A percentile compares a stretch with the other conserved stretches of the same genome.
Evolutionary conservation across 2,329 filamentous ascomycete genomes (phyloP).

Genomic region (Thielaviopsis ethacetica): DNA sequence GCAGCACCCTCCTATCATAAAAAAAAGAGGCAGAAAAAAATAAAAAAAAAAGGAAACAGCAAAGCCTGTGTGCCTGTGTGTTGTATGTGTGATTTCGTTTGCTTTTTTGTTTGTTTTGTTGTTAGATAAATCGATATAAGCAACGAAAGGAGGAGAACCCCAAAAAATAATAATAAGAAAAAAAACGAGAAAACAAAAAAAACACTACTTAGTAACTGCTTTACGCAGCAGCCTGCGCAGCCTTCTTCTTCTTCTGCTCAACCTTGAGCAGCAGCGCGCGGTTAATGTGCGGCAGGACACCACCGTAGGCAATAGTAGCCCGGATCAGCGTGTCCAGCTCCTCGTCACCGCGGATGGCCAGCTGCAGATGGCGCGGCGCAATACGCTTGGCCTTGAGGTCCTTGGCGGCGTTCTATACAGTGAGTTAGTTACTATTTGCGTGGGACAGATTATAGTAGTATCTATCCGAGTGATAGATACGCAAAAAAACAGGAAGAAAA

Average conservation of each 20-base stretch:
- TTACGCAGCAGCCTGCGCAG: constrained; percentile 10
- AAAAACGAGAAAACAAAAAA: not conserved
- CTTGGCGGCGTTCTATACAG: constrained; percentile 85
- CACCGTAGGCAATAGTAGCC: constrained; percentile 94
- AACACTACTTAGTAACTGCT: not conserved
- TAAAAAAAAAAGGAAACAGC: not conserved
- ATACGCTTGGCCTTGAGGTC: constrained; percentile 99
- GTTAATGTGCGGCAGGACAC: constrained; percentile 98
- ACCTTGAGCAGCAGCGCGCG: constrained; percentile 89
- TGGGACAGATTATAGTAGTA: too few relatives aligned
- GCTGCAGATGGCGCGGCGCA: constrained; percentile 90
- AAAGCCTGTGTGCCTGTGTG: not conserved
- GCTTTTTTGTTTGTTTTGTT: not conserved
- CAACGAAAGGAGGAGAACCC: not conserved
- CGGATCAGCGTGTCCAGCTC: constrained; percentile 95
- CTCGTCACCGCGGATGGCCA: constrained; percentile 96
- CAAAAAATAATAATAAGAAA: not conserved
- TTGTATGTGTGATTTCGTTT: not conserved
- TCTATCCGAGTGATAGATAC: too few relatives aligned
- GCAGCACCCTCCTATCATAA: too few relatives aligned
- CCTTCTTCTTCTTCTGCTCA: constrained; percentile 86
- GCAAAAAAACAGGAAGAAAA: not conserved
- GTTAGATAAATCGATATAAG: not conserved
- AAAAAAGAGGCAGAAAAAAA: not conserved
- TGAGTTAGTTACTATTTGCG: too few relatives aligned